Percentiles rank a stretch among this genome's conserved stretches.
Evolutionary conservation across 257 asterid genomes (phyloP).

Genomic region (Forsythia viridissima): DNA sequence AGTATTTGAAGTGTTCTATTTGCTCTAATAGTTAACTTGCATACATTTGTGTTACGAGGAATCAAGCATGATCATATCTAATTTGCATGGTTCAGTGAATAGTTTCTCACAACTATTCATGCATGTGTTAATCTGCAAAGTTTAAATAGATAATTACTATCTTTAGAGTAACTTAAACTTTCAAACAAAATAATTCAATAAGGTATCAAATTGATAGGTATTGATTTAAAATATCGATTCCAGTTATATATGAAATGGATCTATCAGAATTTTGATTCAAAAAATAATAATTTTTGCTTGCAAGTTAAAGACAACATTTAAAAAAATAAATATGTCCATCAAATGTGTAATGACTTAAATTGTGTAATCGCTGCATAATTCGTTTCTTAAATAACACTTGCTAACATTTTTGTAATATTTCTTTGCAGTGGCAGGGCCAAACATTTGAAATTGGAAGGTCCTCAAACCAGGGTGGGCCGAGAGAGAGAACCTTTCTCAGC

Average conservation of each 20-base stretch:
- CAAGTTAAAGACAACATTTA: neutral
- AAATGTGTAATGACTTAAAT: no score
- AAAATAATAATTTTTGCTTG: neutral
- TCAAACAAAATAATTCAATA: no score
- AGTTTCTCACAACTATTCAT: neutral
- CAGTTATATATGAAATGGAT: no score
- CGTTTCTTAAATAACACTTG: no score
- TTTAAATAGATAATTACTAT: neutral
- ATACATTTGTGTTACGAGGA: neutral
- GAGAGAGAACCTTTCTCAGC: no score
- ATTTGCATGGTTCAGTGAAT: neutral
- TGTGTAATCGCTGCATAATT: no score
- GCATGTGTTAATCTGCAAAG: neutral
- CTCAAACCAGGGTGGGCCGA: no score
- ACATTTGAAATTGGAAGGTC: no score
- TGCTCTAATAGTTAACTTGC: slow-evolving; percentile 4
- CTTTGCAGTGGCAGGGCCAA: no score
- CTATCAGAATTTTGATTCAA: no score
- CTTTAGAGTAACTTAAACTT: no score
- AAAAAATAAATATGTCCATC: neutral
- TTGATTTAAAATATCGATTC: neutral
- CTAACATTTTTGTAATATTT: no score
- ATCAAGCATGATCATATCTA: neutral
- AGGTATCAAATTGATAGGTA: neutral
- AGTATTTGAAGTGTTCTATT: neutral